phyloP scores from a whole-genome alignment of 495 filamentous ascomycete genomes.

The Aspergillus nanangensis region DNA sequence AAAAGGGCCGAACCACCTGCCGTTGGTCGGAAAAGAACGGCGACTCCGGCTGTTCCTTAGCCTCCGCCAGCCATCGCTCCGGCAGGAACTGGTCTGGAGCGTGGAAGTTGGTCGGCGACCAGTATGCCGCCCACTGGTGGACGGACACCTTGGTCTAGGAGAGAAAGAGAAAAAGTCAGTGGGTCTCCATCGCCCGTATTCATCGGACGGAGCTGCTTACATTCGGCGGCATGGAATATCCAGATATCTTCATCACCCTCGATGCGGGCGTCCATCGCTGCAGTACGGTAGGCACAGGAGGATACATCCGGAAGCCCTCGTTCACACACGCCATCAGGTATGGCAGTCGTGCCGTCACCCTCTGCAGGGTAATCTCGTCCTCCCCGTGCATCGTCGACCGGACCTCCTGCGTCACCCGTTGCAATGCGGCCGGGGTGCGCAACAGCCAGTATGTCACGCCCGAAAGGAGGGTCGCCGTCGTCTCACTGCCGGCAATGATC shows the following conservation, averaged over 20 bases:
- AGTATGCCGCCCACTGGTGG: background rate
- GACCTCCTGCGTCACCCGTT: conserved; percentile 46
- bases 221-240: background rate
- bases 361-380: conserved; percentile 45
- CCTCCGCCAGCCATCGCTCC: conserved; percentile 2
- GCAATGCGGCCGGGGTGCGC: conserved; percentile 18
- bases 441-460: conserved; percentile 32
- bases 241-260: background rate
- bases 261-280: conserved; percentile 11
- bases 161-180: no score
- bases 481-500: conserved; percentile 45
- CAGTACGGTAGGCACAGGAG: conserved; percentile 20
- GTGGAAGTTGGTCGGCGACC: background rate
- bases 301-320: conserved; percentile 28
- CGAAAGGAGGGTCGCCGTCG: conserved; percentile 38
- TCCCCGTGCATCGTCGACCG: conserved; percentile 38
- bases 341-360: conserved; percentile 27
- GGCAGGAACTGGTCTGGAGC: background rate
- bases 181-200: no score
- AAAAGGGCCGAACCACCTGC: conserved; percentile 7
- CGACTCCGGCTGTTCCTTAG: background rate
- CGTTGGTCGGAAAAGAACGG: conserved; percentile 4
- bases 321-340: conserved; percentile 29
- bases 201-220: no score
- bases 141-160: conserved; percentile 1